Conservation (phyloP, 257 asterid genomes). For the Gentiana macrophylla region DNA sequence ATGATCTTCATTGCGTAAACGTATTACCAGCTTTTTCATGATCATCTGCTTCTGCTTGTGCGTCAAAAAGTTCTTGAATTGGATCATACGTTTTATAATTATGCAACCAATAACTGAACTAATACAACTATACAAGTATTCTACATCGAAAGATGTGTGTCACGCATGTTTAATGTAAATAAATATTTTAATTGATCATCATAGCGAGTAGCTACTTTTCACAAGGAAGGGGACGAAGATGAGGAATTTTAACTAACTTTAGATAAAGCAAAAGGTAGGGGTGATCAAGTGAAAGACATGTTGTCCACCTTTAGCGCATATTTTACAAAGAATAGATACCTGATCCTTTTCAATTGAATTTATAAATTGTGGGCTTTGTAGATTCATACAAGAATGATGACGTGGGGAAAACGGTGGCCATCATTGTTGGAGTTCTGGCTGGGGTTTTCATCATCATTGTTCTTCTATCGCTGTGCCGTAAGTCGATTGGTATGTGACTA, state of each 20-base stretch:
- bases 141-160: no score
- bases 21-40: no score
- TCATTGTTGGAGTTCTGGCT: constrained; percentile 58
- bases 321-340: not conserved
- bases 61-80: no score
- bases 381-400: constrained; percentile 46
- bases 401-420: constrained; percentile 72
- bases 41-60: no score
- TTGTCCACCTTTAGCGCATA: not conserved
- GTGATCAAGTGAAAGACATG: not conserved
- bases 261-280: not conserved
- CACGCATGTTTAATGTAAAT: no score
- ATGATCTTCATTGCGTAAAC: no score
- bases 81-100: no score
- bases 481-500: constrained; percentile 25
- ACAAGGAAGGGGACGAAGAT: not conserved
- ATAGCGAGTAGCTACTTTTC: not conserved
- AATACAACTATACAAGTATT: no score
- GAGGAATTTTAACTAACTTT: not conserved
- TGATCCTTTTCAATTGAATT: constrained; percentile 3
- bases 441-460: constrained; percentile 60
- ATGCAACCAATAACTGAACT: no score
- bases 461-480: constrained; percentile 68
- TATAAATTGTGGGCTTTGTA: constrained; percentile 6
- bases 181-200: no score